Conservation (phyloP, 1,284 basidiomycete genomes). For the Anthracocystis setariae region DNA sequence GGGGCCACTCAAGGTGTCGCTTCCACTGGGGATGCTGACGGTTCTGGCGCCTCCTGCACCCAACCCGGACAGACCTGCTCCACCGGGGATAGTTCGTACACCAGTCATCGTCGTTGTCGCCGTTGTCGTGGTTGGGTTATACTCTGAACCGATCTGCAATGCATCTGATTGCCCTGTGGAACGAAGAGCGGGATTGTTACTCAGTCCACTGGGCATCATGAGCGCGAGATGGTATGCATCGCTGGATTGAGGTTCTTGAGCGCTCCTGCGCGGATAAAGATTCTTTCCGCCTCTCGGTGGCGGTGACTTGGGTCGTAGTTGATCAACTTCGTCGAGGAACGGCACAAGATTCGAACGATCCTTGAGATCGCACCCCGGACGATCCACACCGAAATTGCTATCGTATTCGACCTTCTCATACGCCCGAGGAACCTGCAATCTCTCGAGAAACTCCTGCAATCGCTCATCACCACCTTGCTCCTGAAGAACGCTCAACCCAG, state of each 20-base stretch:
- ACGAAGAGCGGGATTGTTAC: conserved; percentile 30
- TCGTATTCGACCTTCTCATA: conserved; percentile 54
- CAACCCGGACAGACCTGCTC: conserved; percentile 55
- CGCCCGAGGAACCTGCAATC: conserved; percentile 27
- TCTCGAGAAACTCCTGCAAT: conserved; percentile 10
- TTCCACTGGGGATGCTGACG: conserved; percentile 61
- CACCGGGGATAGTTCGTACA: conserved; percentile 14
- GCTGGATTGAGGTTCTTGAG: not conserved
- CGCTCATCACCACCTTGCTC: conserved; percentile 6
- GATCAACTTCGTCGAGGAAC: conserved; percentile 50
- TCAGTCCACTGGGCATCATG: conserved; percentile 33
- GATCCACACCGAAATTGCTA: conserved; percentile 55
- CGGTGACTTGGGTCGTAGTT: conserved; percentile 61
- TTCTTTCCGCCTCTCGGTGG: conserved; percentile 22
- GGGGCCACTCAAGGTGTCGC: conserved; percentile 62
- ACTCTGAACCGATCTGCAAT: conserved; percentile 2
- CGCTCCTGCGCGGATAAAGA: conserved; percentile 1
- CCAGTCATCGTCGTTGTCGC: too few relatives aligned
- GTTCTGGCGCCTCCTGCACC: conserved; percentile 59
- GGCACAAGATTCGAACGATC: conserved; percentile 60
- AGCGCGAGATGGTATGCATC: not conserved
- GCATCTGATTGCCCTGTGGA: not conserved
- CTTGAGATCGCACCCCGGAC: conserved; percentile 54
- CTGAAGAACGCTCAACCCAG: conserved; percentile 13
- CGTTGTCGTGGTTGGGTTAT: not conserved